A percentile compares a stretch with the other conserved stretches of the same genome.
These are phyloP conservation scores for Pseudogymnoascus destructans DNA, from an alignment of 2,329 filamentous ascomycete genomes.

Conservation along the genomic window DNA sequence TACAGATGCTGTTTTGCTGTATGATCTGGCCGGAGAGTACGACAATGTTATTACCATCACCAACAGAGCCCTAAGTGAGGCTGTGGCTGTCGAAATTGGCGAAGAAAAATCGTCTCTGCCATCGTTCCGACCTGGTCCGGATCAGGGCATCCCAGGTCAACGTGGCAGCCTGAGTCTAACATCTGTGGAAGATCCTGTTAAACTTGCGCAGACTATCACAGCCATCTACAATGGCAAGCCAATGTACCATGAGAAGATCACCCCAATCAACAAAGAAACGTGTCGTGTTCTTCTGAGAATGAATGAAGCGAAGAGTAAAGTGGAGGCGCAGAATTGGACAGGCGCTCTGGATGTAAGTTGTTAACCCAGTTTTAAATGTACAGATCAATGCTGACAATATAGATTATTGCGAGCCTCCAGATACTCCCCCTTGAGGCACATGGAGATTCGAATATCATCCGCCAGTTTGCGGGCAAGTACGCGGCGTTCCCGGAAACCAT, in stretches of 20 bases:
- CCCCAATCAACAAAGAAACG: conserved; percentile 42
- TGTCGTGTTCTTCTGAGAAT: conserved; percentile 47
- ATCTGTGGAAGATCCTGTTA: conserved; percentile 52
- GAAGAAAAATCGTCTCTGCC: conserved; percentile 61
- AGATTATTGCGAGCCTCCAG: conserved; percentile 61
- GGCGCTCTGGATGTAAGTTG: conserved; percentile 51
- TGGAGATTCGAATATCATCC: conserved; percentile 67
- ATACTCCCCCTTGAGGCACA: conserved; percentile 67
- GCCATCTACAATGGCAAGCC: conserved; percentile 47
- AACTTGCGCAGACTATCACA: conserved; percentile 49
- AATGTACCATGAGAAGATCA: conserved; percentile 48
- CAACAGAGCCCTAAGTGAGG: conserved; percentile 80
- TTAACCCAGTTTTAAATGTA: conserved; percentile 10
- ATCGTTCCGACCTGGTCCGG: conserved; percentile 33
- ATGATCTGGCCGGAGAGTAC: conserved; percentile 89
- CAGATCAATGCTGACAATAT: conserved; percentile 19
- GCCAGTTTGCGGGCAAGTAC: conserved; percentile 69
- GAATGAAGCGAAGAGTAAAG: conserved; percentile 44
- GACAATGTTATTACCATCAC: conserved; percentile 86
- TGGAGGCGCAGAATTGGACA: conserved; percentile 46
- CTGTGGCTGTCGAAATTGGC: conserved; percentile 73
- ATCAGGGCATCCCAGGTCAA: conserved; percentile 11
- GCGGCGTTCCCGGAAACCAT: conserved; percentile 65
- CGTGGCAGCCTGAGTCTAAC: conserved; percentile 44
- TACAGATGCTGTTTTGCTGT: conserved; percentile 86